phyloP scores from a whole-genome alignment of 2,329 filamentous ascomycete genomes.

The Trichoderma breve region DNA sequence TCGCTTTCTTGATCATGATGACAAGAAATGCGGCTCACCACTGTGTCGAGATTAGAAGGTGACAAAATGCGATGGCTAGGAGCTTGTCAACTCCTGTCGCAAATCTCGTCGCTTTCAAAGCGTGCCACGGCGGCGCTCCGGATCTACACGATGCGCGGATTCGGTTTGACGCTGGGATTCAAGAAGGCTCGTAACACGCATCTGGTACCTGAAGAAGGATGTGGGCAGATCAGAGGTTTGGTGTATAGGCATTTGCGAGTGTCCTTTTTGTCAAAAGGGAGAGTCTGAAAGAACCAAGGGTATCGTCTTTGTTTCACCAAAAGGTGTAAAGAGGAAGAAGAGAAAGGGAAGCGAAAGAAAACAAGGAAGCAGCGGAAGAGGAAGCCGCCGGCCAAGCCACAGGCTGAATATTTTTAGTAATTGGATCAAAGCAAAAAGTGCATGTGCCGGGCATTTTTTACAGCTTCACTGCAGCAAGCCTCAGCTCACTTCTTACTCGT shows the following conservation, averaged over 20 bases:
- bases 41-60: not conserved
- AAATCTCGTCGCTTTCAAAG: constrained; percentile 34
- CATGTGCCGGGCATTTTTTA: not conserved
- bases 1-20: constrained; percentile 42
- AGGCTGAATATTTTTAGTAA: constrained; percentile 18
- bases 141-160: constrained; percentile 54
- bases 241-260: constrained; percentile 56
- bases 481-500: not conserved
- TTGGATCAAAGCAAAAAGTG: not conserved
- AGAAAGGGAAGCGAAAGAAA: constrained; percentile 9
- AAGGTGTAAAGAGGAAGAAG: constrained; percentile 20
- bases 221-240: constrained; percentile 43
- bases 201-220: constrained; percentile 56
- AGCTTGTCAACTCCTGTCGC: constrained; percentile 8
- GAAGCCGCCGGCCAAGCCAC: not conserved
- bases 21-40: constrained; percentile 6
- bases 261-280: constrained; percentile 17
- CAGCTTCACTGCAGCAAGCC: not conserved
- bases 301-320: constrained; percentile 11
- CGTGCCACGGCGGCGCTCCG: constrained; percentile 58
- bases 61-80: not conserved
- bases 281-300: constrained; percentile 12
- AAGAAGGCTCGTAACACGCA: constrained; percentile 53
- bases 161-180: constrained; percentile 49
- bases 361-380: constrained; percentile 7